Percentiles rank a stretch among this genome's conserved stretches.
phyloP scores from a whole-genome alignment of 2,329 filamentous ascomycete genomes.

The Curvularia spicifera region DNA sequence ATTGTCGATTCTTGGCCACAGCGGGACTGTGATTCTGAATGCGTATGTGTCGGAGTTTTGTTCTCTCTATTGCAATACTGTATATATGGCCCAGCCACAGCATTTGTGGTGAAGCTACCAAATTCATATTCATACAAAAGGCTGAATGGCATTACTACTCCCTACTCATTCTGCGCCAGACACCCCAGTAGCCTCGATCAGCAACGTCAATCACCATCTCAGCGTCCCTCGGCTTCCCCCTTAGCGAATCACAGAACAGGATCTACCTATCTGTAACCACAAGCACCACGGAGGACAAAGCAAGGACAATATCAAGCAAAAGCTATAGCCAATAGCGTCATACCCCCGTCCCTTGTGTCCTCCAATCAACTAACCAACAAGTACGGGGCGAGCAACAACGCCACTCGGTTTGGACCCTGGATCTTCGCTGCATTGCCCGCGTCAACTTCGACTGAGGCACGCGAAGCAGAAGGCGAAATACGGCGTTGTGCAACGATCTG shows the following conservation, averaged over 20 bases:
- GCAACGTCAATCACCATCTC: neutral
- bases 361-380: neutral
- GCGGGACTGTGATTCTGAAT: neutral
- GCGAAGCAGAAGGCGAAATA: neutral
- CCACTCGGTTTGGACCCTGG: neutral
- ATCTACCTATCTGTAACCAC: neutral
- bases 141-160: neutral
- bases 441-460: neutral
- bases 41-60: neutral
- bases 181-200: neutral
- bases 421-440: slow-evolving; percentile 12
- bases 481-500: neutral
- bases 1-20: neutral
- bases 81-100: neutral
- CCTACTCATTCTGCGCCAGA: neutral
- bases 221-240: neutral
- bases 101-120: neutral
- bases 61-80: neutral
- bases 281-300: neutral
- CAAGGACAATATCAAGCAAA: neutral
- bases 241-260: neutral
- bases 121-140: neutral
- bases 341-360: neutral
- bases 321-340: slow-evolving; percentile 18
- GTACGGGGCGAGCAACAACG: neutral